Base-by-base conservation (phyloP, 257 asterid genomes). In the Gardenia jasminoides region DNA sequence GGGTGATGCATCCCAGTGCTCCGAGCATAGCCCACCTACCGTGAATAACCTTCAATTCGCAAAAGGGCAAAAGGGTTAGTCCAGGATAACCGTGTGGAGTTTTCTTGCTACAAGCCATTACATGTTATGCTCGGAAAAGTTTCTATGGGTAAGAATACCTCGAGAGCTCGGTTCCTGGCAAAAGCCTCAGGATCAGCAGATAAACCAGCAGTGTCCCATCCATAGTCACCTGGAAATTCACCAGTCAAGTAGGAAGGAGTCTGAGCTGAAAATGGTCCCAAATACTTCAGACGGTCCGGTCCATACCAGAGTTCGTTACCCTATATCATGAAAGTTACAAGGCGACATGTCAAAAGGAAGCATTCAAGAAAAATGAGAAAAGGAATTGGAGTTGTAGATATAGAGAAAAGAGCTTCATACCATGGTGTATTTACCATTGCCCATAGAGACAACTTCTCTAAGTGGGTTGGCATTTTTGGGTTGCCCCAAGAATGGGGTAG, bases 191-290 rank as follows among this genome's bases (percentile, higher is more conserved):
- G 96, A 83, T 93, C 98, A 72, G 97, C 96, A 1, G 97, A 93
- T 69, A 93, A 79, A 28, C 96, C 96, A 28, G 98, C 97, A 20
- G 96, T 93, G 68, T 93, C 97, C 98, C 97, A 93, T 7, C 97
- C 97, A 22, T 93, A 93, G 82, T 93, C 97, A 44, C 96, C 97
- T 19, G 96, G 96, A 77, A 92, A 93, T 50, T 93, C 98, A 67
- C 97, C 95, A 6, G 84, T 93, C 68, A 93, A 88, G 87, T 93
- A 92, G 0, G 97, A 90, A 7, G 97, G 98, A 77, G 96, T 90
- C 83, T 92, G 97, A 81, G 94, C 97, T 6, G 96, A 90, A 80
- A 93, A 93, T 8, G 98, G 98, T 77, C 98, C 97, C 88, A 92
- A 88, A 89, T 88, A 93, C 85, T 93, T 92, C 43, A 92, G 90